Conservation (phyloP, 805 yeast genomes). For the Wickerhamiella musiphila region DNA sequence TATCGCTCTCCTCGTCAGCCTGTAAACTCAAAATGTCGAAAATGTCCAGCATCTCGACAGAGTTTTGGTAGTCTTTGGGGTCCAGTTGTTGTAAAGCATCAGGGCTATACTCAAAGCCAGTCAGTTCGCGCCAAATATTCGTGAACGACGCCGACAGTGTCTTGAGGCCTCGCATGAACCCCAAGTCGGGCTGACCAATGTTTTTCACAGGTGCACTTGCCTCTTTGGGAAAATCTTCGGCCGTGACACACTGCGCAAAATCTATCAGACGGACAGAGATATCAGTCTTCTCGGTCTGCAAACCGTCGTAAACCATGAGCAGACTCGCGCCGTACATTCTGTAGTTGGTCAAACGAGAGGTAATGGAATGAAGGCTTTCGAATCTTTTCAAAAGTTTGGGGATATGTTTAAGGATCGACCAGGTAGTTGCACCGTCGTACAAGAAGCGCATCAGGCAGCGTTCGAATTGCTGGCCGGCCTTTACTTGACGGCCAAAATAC, state of each 20-base stretch:
- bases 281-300: conserved; percentile 13
- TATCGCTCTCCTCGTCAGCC: neutral
- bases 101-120: conserved; percentile 24
- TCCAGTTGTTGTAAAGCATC: conserved; percentile 8
- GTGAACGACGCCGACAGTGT: conserved; percentile 56
- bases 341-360: conserved; percentile 47
- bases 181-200: conserved; percentile 49
- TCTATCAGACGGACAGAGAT: conserved; percentile 51
- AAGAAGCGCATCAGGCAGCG: conserved; percentile 56
- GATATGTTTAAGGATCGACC: conserved; percentile 47
- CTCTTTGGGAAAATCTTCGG: conserved; percentile 30
- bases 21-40: conserved; percentile 4
- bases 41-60: conserved; percentile 5
- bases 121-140: conserved; percentile 37
- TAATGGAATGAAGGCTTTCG: conserved; percentile 37
- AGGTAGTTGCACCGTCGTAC: conserved; percentile 48
- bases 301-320: conserved; percentile 76
- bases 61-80: conserved; percentile 3
- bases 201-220: conserved; percentile 58
- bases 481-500: conserved; percentile 73
- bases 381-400: conserved; percentile 48
- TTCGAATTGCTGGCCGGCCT: conserved; percentile 60
- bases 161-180: conserved; percentile 67
- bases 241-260: conserved; percentile 83
- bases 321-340: conserved; percentile 85